These are phyloP conservation scores for Colletotrichum sp. DNA, from an alignment of 2,329 filamentous ascomycete genomes.

Conservation along the genomic window DNA sequence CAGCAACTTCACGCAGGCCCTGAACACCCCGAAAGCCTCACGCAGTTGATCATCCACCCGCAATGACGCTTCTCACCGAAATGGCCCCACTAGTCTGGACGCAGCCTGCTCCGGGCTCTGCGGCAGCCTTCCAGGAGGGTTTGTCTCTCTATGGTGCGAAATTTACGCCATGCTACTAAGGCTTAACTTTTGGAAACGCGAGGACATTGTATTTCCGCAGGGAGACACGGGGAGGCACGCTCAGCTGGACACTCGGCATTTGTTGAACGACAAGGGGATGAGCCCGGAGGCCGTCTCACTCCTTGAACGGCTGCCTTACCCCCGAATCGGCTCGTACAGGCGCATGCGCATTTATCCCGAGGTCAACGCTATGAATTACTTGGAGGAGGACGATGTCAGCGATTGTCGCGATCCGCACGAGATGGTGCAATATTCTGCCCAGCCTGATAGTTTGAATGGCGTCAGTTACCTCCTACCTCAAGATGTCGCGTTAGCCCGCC, in stretches of 20 bases:
- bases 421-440: background rate
- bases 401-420: slow-evolving; percentile 1
- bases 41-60: background rate
- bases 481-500: background rate
- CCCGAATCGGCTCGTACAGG: background rate
- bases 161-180: background rate
- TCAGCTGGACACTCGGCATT: background rate
- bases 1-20: too few species aligned
- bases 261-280: background rate
- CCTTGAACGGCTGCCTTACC: slow-evolving; percentile 5
- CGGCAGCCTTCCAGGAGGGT: background rate
- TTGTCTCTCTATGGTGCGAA: slow-evolving; percentile 6
- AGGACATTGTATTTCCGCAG: slow-evolving; percentile 2
- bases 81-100: background rate
- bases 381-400: background rate
- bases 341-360: background rate
- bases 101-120: background rate
- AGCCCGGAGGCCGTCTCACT: background rate
- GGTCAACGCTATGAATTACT: background rate
- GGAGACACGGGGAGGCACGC: background rate
- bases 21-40: too few species aligned
- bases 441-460: background rate
- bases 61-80: background rate
- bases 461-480: slow-evolving; percentile 4
- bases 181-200: background rate